Conservation (phyloP, 306 rosid species). For the Rubus idaeus region DNA sequence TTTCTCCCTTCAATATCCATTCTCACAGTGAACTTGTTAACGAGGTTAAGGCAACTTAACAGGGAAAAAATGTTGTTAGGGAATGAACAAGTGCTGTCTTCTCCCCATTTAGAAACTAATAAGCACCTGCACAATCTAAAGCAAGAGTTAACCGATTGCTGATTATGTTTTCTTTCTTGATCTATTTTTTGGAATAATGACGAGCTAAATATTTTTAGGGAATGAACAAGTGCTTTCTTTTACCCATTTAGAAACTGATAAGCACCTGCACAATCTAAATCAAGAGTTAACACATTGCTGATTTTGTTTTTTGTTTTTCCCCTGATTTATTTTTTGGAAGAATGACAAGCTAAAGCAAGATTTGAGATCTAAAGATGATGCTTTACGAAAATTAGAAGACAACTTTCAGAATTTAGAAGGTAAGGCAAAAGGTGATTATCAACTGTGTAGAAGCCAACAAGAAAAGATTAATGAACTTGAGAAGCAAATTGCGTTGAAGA, state of each 20-base stretch:
- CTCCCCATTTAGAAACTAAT: neutral
- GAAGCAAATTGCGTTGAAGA: neutral
- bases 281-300: neutral
- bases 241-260: neutral
- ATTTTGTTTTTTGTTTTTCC: neutral
- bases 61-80: neutral
- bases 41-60: neutral
- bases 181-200: no score
- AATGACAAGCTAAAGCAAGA: slow-evolving; percentile 24
- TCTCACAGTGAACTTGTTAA: neutral
- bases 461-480: slow-evolving; percentile 17
- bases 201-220: neutral
- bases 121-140: neutral
- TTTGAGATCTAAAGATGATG: slow-evolving; percentile 21
- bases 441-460: slow-evolving; percentile 22
- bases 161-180: neutral
- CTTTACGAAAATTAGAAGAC: slow-evolving; percentile 19
- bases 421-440: slow-evolving; percentile 10
- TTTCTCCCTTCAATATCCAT: neutral
- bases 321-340: neutral
- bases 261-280: neutral
- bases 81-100: neutral
- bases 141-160: neutral
- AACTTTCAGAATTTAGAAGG: slow-evolving; percentile 14
- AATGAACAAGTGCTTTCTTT: neutral